Evolutionary conservation across 108 stramenopile genomes (phyloP).

Genomic region (Fragilariopsis cylindrus): DNA sequence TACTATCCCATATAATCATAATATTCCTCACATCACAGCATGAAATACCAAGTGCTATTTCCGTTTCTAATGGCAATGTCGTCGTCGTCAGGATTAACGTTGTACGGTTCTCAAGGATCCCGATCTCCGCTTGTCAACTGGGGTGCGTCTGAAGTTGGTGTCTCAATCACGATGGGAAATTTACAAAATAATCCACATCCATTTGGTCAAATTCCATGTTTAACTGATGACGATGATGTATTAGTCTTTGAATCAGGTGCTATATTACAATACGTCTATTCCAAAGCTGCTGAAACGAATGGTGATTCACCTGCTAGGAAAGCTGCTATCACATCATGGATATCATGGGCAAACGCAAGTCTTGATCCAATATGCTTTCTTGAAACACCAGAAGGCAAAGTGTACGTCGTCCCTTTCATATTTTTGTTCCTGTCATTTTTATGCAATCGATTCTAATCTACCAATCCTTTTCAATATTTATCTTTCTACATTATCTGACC

Average conservation of each 20-base stretch:
- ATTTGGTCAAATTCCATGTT: constrained; percentile 85
- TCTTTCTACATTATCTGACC: not conserved
- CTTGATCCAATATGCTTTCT: constrained; percentile 90
- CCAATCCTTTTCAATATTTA: too few species aligned
- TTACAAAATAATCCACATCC: constrained; percentile 80
- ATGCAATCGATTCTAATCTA: not conserved
- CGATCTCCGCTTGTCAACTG: constrained; percentile 88
- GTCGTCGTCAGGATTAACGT: constrained; percentile 11
- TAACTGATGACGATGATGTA: constrained; percentile 63
- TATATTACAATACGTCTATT: constrained; percentile 75
- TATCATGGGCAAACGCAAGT: constrained; percentile 84
- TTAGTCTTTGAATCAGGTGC: constrained; percentile 89
- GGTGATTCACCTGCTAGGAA: constrained; percentile 24
- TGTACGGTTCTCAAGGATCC: constrained; percentile 45
- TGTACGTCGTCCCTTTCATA: constrained; percentile 42
- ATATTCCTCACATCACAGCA: too few species aligned
- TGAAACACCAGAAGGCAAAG: constrained; percentile 84
- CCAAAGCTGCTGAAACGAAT: constrained; percentile 31
- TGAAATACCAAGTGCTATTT: too few species aligned
- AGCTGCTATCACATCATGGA: constrained; percentile 69
- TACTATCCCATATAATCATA: too few species aligned
- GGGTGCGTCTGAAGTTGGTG: constrained; percentile 69
- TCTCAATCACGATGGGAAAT: constrained; percentile 52
- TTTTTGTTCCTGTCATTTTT: not conserved
- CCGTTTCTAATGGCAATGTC: too few species aligned